These are phyloP conservation scores for Claviceps arundinis DNA, from an alignment of 2,329 filamentous ascomycete genomes.

Conservation along the genomic window DNA sequence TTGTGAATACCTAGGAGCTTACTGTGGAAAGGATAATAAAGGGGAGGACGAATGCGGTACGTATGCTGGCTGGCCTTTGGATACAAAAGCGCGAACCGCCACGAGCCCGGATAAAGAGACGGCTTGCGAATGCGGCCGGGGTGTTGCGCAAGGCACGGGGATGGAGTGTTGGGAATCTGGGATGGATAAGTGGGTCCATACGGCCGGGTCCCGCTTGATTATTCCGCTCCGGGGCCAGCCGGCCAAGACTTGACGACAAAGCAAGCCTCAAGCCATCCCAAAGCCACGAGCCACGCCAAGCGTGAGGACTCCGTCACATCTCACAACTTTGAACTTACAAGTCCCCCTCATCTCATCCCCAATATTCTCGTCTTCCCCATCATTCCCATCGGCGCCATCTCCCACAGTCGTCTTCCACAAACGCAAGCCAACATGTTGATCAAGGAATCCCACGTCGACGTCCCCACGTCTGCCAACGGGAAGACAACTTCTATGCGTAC, in stretches of 20 bases:
- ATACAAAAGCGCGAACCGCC: not conserved
- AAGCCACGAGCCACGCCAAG: no score
- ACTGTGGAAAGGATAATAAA: no score
- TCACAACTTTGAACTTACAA: no score
- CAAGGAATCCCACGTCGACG: constrained; percentile 38
- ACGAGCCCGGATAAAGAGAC: not conserved
- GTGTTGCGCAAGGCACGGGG: not conserved
- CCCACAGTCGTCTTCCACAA: not conserved
- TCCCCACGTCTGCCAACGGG: constrained; percentile 36
- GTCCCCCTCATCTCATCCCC: no score
- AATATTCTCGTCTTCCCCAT: not conserved
- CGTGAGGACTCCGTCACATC: no score
- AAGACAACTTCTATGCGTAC: constrained; percentile 42
- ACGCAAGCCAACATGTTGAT: constrained; percentile 33
- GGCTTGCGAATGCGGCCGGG: not conserved
- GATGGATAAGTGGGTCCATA: not conserved
- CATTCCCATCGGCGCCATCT: not conserved
- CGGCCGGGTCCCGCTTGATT: not conserved
- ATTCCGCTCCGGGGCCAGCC: constrained; percentile 2
- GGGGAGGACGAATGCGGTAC: no score
- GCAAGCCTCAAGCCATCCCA: no score
- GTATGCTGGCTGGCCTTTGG: no score
- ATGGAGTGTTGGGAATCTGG: not conserved
- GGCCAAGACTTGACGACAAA: no score
- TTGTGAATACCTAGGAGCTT: not conserved